A percentile compares a stretch with the other conserved stretches of the same genome.
These are phyloP conservation scores for Metschnikowia borealis DNA, from an alignment of 805 yeast species.

Conservation along the genomic window DNA sequence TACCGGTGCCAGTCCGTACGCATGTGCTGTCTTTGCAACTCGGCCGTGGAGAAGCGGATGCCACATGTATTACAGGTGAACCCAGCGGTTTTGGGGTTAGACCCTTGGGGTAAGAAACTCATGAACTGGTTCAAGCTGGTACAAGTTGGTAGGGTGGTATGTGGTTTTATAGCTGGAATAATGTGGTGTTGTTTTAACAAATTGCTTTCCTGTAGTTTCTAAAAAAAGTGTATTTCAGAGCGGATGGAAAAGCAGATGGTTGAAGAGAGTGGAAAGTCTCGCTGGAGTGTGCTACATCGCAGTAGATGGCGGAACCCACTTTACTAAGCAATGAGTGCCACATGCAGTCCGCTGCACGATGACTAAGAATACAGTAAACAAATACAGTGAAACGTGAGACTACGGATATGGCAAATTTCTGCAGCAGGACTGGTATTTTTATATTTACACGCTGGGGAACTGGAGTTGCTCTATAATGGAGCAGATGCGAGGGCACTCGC, in stretches of 20 bases:
- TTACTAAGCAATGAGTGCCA: not conserved
- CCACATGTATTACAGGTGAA: slow-evolving; percentile 87
- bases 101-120: slow-evolving; percentile 24
- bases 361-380: not conserved
- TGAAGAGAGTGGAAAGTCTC: not conserved
- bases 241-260: no score
- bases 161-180: no score
- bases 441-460: no score
- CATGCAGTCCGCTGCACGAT: not conserved
- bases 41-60: slow-evolving; percentile 75
- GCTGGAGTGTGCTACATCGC: not conserved
- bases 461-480: no score
- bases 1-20: slow-evolving; percentile 98
- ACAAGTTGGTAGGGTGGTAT: no score
- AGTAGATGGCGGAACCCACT: not conserved
- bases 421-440: no score
- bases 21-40: slow-evolving; percentile 88
- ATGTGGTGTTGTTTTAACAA: no score
- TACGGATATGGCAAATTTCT: no score
- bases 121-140: not conserved
- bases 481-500: not conserved
- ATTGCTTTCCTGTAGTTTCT: no score
- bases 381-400: not conserved
- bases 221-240: no score
- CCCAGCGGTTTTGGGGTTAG: slow-evolving; percentile 24